Evolutionary conservation across 2,329 filamentous ascomycete genomes (phyloP).

Genomic region (Metarhizium sp.): DNA sequence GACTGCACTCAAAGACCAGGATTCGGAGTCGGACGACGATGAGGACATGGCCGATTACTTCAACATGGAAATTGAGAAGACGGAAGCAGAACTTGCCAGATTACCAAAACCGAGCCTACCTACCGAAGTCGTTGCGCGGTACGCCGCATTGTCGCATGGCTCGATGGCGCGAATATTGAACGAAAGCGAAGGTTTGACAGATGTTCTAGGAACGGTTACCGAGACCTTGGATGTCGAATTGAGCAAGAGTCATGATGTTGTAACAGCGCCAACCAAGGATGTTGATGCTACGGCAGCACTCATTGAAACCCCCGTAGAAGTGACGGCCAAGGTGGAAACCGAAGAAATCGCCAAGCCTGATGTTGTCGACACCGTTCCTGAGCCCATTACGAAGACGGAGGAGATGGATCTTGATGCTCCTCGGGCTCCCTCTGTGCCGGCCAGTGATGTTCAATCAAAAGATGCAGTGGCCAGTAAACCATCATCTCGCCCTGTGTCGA

Average conservation of each 20-base stretch:
- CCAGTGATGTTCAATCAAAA: conserved; percentile 2
- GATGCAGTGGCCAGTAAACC: neutral
- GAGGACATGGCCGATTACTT: conserved; percentile 51
- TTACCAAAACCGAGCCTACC: conserved; percentile 31
- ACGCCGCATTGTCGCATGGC: conserved; percentile 38
- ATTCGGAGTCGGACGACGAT: conserved; percentile 45
- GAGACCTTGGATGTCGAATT: conserved; percentile 6
- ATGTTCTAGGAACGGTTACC: conserved; percentile 30
- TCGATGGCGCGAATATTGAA: conserved; percentile 37
- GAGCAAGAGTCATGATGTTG: neutral
- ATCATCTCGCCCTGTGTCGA: conserved; percentile 3
- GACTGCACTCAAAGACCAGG: conserved; percentile 19
- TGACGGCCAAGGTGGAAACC: neutral
- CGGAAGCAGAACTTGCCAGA: conserved; percentile 38
- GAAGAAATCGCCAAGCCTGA: neutral
- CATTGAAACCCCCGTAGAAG: neutral
- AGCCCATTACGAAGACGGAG: conserved; percentile 24
- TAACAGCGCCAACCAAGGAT: neutral
- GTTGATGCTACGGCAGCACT: neutral
- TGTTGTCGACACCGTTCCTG: conserved; percentile 2
- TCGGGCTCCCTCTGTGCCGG: neutral
- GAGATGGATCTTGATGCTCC: conserved; percentile 30
- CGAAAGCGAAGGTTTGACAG: conserved; percentile 32
- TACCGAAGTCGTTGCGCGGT: conserved; percentile 34
- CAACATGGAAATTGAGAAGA: conserved; percentile 40